Evolutionary conservation across 805 yeast genomes (phyloP).

Genomic region (Nakazawaea pomicola): DNA sequence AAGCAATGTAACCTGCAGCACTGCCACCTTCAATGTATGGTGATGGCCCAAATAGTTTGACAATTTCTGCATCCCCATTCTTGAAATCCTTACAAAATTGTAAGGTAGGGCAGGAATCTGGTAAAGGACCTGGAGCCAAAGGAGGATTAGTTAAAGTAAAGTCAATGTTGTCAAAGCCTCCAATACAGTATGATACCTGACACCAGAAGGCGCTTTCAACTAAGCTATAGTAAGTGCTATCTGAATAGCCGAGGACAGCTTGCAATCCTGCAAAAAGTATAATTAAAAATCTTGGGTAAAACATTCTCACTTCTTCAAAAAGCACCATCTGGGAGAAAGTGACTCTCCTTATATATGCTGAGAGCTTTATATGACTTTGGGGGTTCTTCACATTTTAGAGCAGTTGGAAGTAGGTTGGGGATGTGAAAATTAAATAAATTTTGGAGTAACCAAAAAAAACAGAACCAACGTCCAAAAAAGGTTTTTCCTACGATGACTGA

Average conservation of each 20-base stretch:
- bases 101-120: constrained; percentile 28
- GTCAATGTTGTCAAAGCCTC: constrained; percentile 12
- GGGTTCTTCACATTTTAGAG: no score
- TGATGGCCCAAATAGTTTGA: constrained; percentile 30
- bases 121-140: constrained; percentile 20
- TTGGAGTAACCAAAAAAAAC: neutral
- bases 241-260: neutral
- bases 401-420: no score
- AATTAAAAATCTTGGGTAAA: no score
- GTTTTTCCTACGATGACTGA: no score
- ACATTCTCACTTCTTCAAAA: no score
- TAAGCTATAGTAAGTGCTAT: constrained; percentile 23
- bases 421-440: no score
- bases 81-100: constrained; percentile 24
- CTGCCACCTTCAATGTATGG: constrained; percentile 31
- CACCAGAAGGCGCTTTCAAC: constrained; percentile 27
- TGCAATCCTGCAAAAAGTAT: no score
- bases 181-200: constrained; percentile 30
- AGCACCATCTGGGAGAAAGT: neutral
- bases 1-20: constrained; percentile 52
- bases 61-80: constrained; percentile 27
- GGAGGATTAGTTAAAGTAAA: neutral
- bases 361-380: no score
- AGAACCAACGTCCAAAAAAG: no score
- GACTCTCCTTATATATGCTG: no score